Base-by-base conservation (phyloP, 305 asterid genomes). In the Fraxinus sp. region DNA sequence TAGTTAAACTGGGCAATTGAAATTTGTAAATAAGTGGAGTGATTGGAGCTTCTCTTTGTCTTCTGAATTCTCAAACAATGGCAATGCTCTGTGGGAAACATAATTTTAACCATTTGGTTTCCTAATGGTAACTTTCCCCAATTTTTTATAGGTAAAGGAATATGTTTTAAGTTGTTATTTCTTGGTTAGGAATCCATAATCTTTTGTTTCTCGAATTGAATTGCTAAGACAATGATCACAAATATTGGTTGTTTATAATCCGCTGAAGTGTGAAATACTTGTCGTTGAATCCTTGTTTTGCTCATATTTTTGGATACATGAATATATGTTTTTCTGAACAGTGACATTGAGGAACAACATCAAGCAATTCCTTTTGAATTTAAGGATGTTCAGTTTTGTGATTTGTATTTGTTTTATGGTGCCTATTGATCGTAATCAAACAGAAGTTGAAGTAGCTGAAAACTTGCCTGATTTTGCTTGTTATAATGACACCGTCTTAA, bases 381-480 rank as follows among this genome's bases (percentile, higher is more conserved):
- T 79, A 75, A 71, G 30, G n/a, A n/a, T 39, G 39, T 24, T 62
- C 41, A 5, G 26, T 2, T 57, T 18, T 57, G 26, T 18, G 26
- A 6, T 57, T 57, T 57, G 3, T 57, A n/a, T 57, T 57, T 57
- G 26, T 18, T 57, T 57, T 57, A 6, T 57, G 68, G 11, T 57
- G 68, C 68, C 68, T 18, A 57, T 52, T 52, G 62, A 52, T 52
- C 2, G 22, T 52, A 16, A 52, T 52, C 62, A 57, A 57, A 57
- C 68, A 68, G 55, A 70, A 36, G 57, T 30, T 68, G 73, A 8
- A 64, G 30, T 57, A 78, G 79, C 57, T 64, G 41, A 18, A 73
- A 26, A 75, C 66, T 79, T 79, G 78, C 79, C 32, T 49, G 18
- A 39, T 28, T 68, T 79, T 55, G 76, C 52, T 79, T 62, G 33